Evolutionary conservation across 306 rosid species (phyloP).

Genomic region (Chamaecrista fasciculata): DNA sequence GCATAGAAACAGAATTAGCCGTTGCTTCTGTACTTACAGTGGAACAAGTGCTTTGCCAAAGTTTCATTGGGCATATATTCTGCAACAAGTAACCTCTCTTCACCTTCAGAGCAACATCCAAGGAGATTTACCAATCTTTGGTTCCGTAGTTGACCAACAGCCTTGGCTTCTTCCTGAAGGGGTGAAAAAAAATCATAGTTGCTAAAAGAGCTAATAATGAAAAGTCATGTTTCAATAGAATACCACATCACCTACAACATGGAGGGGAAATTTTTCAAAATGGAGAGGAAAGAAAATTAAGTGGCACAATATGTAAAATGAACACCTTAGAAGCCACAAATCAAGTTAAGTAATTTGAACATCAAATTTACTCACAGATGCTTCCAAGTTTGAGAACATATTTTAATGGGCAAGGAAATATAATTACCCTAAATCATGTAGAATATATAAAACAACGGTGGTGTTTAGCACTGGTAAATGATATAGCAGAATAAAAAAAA

Average conservation of each 20-base stretch:
- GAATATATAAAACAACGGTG: neutral
- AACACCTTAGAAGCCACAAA: conserved; percentile 10
- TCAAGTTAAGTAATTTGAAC: conserved; percentile 8
- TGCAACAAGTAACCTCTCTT: conserved; percentile 91
- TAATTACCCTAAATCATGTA: neutral
- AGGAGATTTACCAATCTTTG: conserved; percentile 79
- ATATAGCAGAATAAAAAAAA: neutral
- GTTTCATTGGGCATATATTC: conserved; percentile 93
- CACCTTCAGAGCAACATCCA: conserved; percentile 92
- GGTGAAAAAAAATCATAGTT: conserved; percentile 16
- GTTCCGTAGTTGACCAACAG: conserved; percentile 88
- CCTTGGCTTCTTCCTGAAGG: conserved; percentile 86
- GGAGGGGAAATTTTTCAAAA: neutral
- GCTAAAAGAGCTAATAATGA: conserved; percentile 21
- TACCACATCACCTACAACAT: neutral
- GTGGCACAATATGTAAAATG: neutral
- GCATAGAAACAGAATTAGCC: conserved; percentile 24
- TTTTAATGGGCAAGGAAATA: neutral
- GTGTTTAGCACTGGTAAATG: neutral
- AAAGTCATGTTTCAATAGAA: conserved; percentile 21
- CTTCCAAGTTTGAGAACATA: neutral
- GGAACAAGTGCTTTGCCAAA: conserved; percentile 93
- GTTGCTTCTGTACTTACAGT: conserved; percentile 59
- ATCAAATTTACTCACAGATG: neutral
- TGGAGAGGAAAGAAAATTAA: neutral